Conservation (phyloP, 176 grass and related monocot genomes). For the Metroxylon sagu region DNA sequence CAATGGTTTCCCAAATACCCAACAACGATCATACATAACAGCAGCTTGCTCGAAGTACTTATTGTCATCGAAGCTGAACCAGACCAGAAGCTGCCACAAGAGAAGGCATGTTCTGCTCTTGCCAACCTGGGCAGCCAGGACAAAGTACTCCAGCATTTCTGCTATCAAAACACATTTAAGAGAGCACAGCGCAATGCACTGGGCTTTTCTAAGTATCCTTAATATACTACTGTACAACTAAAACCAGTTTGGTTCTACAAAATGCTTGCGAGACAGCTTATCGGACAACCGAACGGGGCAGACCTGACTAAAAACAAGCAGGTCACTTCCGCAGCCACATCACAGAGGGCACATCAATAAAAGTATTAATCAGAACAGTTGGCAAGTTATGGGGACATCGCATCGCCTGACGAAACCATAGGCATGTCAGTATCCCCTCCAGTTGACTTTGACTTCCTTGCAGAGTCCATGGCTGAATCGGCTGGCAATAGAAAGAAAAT, state of each 20-base stretch:
- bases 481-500: conserved; percentile 39
- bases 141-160: conserved; percentile 29
- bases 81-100: conserved; percentile 81
- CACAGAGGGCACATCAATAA: conserved; percentile 23
- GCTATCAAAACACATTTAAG: background rate
- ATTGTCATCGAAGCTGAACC: conserved; percentile 28
- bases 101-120: conserved; percentile 74
- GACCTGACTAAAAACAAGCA: conserved; percentile 79
- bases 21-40: background rate
- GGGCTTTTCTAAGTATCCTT: conserved; percentile 21
- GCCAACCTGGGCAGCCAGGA: conserved; percentile 90
- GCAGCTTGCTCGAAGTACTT: conserved; percentile 2
- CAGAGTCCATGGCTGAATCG: conserved; percentile 47
- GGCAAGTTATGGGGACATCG: conserved; percentile 58
- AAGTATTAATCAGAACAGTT: conserved; percentile 6
- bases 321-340: conserved; percentile 39
- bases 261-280: conserved; percentile 14
- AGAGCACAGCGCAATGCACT: background rate
- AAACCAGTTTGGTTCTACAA: conserved; percentile 45
- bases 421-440: conserved; percentile 60
- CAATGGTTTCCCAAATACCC: background rate
- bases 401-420: conserved; percentile 60
- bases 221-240: conserved; percentile 73
- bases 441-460: conserved; percentile 45
- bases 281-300: conserved; percentile 23